Base-by-base conservation (phyloP, 2,329 filamentous ascomycete genomes). In the Clonostachys rhizophaga region DNA sequence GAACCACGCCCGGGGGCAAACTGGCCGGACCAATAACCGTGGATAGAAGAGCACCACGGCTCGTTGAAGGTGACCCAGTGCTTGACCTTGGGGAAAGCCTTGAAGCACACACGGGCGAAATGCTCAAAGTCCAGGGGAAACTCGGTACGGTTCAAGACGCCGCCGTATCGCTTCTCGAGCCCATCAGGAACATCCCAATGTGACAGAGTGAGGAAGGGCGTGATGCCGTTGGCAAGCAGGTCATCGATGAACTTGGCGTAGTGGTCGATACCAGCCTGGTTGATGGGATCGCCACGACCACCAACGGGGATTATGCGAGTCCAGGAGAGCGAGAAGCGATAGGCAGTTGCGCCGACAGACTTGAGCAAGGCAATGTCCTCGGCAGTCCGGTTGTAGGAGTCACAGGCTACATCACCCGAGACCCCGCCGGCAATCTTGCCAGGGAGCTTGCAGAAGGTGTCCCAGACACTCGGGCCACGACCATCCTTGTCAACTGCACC, bases 61-160 rank as follows among this genome's bases (percentile, higher is more conserved):
- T 95, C 89, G 64, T 94, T 94, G 71, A 92, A 90, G 24, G 89
- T 94, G 65, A 91, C 89, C 90, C 90, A 95, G 68, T 89, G 78
- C 72, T 90, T 89, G 59, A 91, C 89, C 65, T 84, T 86, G 46
- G 83, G 79, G 43, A 95, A 75, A 2, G 83, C 80, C 61, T 85
- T 76, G 71, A 91, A 95, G 58, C 89, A 74, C 42, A 89, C 74
- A 51, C 85, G 83, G 10, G 89, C 86, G 61, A 91, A 95, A 67
- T 86, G 72, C 56, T 86, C 84, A 62, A 83, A 95, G 69, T 95
- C 90, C 49, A 84, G 78, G 4, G 87, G 83, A 65, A 94, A 95
- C 69, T 95, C 89, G 40, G 83, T 75, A 62, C 87, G 85, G 75
- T 91, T 89, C 55, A 94, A 70, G 47, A 91, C 76, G 17, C 90